A percentile compares a stretch with the other conserved stretches of the same genome.
phyloP scores from a whole-genome alignment of 1,284 basidiomycete genomes.

The Phellinidium pouzarii region DNA sequence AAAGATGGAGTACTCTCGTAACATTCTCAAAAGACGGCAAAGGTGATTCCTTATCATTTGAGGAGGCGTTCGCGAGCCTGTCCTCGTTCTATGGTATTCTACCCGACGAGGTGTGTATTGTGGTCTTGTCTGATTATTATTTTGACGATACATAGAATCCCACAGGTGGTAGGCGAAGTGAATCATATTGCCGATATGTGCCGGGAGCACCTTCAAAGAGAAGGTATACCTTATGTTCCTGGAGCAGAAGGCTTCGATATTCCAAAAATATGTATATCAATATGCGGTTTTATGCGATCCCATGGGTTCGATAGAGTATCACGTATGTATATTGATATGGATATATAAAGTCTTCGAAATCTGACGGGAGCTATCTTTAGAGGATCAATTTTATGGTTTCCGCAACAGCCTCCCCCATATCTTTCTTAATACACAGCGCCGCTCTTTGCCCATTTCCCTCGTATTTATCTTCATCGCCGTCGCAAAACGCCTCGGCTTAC shows the following conservation, averaged over 20 bases:
- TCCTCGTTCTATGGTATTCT: slow-evolving; percentile 50
- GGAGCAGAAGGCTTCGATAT: slow-evolving; percentile 26
- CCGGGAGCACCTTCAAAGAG: slow-evolving; percentile 29
- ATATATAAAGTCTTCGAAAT: slow-evolving; percentile 14
- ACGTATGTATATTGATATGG: slow-evolving; percentile 25
- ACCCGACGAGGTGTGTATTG: slow-evolving; percentile 33
- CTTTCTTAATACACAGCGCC: slow-evolving; percentile 43
- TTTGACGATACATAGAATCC: background rate
- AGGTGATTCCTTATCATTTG: slow-evolving; percentile 31
- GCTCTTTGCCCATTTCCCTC: slow-evolving; percentile 53
- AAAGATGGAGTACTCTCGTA: slow-evolving; percentile 33
- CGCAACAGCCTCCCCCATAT: slow-evolving; percentile 53
- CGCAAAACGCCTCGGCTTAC: slow-evolving; percentile 42
- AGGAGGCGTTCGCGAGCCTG: slow-evolving; percentile 42
- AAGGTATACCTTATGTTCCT: slow-evolving; percentile 23
- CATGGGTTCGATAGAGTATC: slow-evolving; percentile 36
- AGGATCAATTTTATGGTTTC: slow-evolving; percentile 32
- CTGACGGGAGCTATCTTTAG: slow-evolving; percentile 21
- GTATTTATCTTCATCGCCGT: slow-evolving; percentile 54
- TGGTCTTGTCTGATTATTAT: background rate
- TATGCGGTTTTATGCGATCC: slow-evolving; percentile 42
- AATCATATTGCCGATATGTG: slow-evolving; percentile 38
- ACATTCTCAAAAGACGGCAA: slow-evolving; percentile 17
- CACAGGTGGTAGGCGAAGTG: slow-evolving; percentile 33
- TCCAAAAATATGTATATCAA: slow-evolving; percentile 30